Evolutionary conservation across 2,329 filamentous ascomycete species (phyloP).

Genomic region (Xylaria arbuscula): DNA sequence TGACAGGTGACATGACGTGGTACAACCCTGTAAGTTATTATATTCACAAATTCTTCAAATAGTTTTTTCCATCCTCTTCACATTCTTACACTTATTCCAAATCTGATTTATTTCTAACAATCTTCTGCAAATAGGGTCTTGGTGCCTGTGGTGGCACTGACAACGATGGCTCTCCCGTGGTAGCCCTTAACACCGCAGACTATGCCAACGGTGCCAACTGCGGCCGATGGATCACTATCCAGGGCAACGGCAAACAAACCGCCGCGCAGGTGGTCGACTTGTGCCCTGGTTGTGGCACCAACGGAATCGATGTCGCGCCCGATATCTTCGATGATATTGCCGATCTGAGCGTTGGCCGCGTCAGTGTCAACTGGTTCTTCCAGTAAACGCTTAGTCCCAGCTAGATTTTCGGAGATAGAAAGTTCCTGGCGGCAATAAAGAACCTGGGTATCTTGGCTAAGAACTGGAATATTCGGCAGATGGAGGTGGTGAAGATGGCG

Average conservation of each 20-base stretch:
- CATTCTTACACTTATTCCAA: neutral
- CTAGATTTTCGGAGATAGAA: too few species aligned
- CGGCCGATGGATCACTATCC: constrained; percentile 36
- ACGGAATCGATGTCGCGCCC: constrained; percentile 35
- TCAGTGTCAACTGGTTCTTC: constrained; percentile 38
- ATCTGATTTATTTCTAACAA: neutral
- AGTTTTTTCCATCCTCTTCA: neutral
- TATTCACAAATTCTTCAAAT: neutral
- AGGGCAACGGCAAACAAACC: constrained; percentile 30
- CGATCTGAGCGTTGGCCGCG: constrained; percentile 14
- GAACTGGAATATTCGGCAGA: too few species aligned
- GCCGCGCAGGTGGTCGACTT: constrained; percentile 35
- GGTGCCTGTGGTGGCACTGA: constrained; percentile 34
- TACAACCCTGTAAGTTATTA: constrained; percentile 33
- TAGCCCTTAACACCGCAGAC: constrained; percentile 34
- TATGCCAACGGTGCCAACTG: constrained; percentile 38
- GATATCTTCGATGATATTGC: constrained; percentile 40
- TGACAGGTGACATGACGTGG: constrained; percentile 31
- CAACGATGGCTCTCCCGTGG: constrained; percentile 29
- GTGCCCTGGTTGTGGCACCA: constrained; percentile 33
- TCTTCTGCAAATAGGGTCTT: constrained; percentile 24
- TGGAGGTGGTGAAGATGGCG: too few species aligned
- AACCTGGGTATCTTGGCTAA: too few species aligned
- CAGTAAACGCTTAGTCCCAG: constrained; percentile 25
- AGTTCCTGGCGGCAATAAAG: too few species aligned